Evolutionary conservation across 2,329 filamentous ascomycete species (phyloP).

Genomic region (Fusarium dimerum): DNA sequence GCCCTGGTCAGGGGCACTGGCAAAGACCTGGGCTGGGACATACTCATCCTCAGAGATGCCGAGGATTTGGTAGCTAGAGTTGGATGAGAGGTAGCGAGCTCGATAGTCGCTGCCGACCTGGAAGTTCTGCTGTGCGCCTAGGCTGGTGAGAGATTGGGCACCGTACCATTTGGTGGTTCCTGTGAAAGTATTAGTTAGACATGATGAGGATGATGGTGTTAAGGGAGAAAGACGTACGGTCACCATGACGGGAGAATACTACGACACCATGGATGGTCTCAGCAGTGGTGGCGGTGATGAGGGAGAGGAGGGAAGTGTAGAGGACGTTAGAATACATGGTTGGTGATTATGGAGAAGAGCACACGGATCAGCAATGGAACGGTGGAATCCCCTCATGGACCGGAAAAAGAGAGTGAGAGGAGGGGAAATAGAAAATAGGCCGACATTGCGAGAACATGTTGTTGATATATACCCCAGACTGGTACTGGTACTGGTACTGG

Average conservation of each 20-base stretch:
- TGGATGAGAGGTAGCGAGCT: constrained; percentile 24
- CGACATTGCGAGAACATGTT: too few relatives aligned
- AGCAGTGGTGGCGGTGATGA: constrained; percentile 15
- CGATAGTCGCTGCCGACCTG: constrained; percentile 28
- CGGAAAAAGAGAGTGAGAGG: neutral
- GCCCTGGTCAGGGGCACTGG: constrained; percentile 34
- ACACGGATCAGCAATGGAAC: neutral
- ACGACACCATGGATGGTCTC: constrained; percentile 37
- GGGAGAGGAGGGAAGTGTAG: constrained; percentile 2
- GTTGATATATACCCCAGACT: too few relatives aligned
- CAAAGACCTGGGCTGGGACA: constrained; percentile 34
- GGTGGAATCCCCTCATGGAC: neutral
- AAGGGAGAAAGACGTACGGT: constrained; percentile 27
- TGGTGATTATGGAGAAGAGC: neutral
- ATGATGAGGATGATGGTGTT: neutral
- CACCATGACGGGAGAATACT: constrained; percentile 37
- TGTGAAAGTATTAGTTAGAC: constrained; percentile 10
- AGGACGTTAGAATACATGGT: constrained; percentile 11
- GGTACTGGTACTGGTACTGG: too few relatives aligned
- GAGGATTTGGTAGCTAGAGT: constrained; percentile 32
- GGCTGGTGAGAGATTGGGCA: constrained; percentile 33
- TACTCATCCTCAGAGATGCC: constrained; percentile 36
- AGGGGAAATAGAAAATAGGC: neutral
- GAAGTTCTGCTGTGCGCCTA: constrained; percentile 37
- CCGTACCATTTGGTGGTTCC: constrained; percentile 39